A percentile compares a stretch with the other conserved stretches of the same genome.
phyloP scores from a whole-genome alignment of 257 asterid genomes.

The Salvia rosmarinus region DNA sequence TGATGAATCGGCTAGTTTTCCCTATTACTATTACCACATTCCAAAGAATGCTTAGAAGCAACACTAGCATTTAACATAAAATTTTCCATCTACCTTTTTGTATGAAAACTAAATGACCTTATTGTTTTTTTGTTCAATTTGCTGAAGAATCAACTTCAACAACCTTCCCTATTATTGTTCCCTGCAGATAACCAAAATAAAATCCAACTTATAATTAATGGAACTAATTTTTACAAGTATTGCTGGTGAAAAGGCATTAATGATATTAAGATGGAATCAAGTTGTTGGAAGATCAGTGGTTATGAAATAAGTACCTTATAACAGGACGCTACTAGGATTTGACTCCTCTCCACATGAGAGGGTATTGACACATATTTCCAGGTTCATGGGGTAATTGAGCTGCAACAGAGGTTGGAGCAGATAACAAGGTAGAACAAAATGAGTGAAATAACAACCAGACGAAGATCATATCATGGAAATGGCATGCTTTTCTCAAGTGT shows the following conservation, averaged over 20 bases:
- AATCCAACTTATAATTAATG: constrained; percentile 9
- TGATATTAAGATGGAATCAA: not conserved
- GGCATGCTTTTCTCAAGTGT: not conserved
- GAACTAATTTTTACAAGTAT: not conserved
- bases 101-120: too few species aligned
- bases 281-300: too few species aligned
- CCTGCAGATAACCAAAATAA: constrained; percentile 48
- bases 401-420: constrained; percentile 47
- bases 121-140: constrained; percentile 44
- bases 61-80: too few species aligned
- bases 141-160: constrained; percentile 48
- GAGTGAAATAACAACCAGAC: constrained; percentile 15
- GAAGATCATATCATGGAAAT: too few species aligned
- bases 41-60: too few species aligned
- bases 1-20: too few species aligned
- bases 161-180: constrained; percentile 66
- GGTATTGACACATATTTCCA: constrained; percentile 38
- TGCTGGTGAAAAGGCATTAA: not conserved
- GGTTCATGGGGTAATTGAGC: constrained; percentile 45
- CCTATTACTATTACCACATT: too few species aligned
- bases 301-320: constrained; percentile 50
- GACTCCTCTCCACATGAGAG: constrained; percentile 52
- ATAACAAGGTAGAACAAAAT: constrained; percentile 26
- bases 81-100: too few species aligned
- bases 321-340: constrained; percentile 49